These are phyloP conservation scores for Ramaria rubella DNA, from an alignment of 768 basidiomycete genomes.

Conservation along the genomic window DNA sequence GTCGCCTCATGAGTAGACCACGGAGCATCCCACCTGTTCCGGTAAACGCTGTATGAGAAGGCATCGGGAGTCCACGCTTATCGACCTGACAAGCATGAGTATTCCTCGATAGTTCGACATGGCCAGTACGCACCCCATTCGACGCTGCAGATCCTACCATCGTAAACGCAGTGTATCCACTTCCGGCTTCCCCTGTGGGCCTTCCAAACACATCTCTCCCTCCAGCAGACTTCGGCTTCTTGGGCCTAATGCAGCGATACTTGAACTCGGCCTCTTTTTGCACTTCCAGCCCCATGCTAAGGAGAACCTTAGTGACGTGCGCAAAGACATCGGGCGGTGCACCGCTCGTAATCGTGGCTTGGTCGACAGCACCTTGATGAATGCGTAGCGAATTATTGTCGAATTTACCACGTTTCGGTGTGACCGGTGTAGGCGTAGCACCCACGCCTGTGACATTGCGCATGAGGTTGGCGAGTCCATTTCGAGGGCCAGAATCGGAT, in stretches of 20 bases:
- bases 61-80: constrained; percentile 80
- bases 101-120: neutral
- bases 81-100: constrained; percentile 55
- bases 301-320: constrained; percentile 73
- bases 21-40: constrained; percentile 72
- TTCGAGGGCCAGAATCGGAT: constrained; percentile 34
- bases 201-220: constrained; percentile 40
- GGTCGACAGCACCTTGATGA: constrained; percentile 91
- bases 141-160: constrained; percentile 79
- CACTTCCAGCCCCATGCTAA: constrained; percentile 87
- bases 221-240: constrained; percentile 50
- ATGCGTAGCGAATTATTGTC: constrained; percentile 46
- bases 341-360: constrained; percentile 77
- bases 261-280: constrained; percentile 87
- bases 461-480: constrained; percentile 32
- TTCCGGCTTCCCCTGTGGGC: constrained; percentile 30
- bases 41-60: constrained; percentile 65
- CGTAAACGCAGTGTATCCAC: constrained; percentile 63
- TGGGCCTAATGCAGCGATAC: constrained; percentile 74
- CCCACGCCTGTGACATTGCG: constrained; percentile 12
- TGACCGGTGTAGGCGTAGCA: neutral
- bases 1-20: constrained; percentile 83
- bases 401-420: neutral
- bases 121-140: constrained; percentile 61
- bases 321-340: constrained; percentile 83